Percentiles rank a stretch among this genome's conserved stretches.
These are phyloP conservation scores for Carex sylvatica DNA, from an alignment of 202 grass and related monocot species.

Conservation along the genomic window DNA sequence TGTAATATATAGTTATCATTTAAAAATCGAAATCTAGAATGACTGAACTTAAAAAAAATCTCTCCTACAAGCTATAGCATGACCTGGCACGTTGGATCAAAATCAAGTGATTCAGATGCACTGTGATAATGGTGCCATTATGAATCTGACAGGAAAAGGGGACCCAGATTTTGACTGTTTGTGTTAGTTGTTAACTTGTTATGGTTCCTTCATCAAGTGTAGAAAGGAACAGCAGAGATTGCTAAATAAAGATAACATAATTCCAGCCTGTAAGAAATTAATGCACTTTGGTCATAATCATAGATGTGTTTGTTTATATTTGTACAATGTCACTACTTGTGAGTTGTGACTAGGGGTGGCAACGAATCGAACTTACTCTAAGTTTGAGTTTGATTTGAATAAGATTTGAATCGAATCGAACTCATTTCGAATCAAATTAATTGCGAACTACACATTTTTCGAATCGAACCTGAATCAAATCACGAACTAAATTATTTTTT, in stretches of 20 bases:
- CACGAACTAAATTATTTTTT: too few relatives aligned
- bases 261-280: constrained; percentile 16
- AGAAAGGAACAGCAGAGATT: constrained; percentile 12
- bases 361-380: too few relatives aligned
- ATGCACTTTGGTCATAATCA: not conserved
- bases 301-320: not conserved
- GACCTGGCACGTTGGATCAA: not conserved
- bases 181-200: not conserved
- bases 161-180: constrained; percentile 10
- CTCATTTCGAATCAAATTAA: too few relatives aligned
- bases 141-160: not conserved
- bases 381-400: too few relatives aligned
- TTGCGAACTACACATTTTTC: too few relatives aligned
- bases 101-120: not conserved
- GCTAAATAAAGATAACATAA: not conserved
- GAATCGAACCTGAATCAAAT: too few relatives aligned
- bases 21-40: too few relatives aligned
- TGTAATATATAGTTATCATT: too few relatives aligned
- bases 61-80: not conserved
- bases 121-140: not conserved
- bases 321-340: not conserved
- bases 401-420: too few relatives aligned
- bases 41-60: not conserved
- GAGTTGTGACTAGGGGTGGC: not conserved
- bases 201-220: not conserved